These are phyloP conservation scores for Fusarium sarcochroum DNA, from an alignment of 2,329 filamentous ascomycete species.

Conservation along the genomic window DNA sequence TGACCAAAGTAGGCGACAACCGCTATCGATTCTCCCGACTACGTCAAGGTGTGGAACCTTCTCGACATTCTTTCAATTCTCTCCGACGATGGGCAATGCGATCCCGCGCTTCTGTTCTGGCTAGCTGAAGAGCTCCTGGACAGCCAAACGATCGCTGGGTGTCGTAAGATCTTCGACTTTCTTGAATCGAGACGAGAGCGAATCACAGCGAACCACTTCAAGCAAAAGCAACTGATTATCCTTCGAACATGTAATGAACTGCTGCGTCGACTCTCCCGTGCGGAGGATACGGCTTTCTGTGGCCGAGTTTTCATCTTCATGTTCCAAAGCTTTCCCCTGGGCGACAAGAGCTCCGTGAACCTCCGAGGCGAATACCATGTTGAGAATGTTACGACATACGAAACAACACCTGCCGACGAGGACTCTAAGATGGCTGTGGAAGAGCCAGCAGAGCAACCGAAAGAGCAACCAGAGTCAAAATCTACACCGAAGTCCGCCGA, in stretches of 20 bases:
- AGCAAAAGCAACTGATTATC: conserved; percentile 88
- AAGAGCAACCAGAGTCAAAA: conserved; percentile 51
- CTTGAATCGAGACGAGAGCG: conserved; percentile 92
- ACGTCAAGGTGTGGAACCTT: conserved; percentile 91
- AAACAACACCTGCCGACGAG: conserved; percentile 58
- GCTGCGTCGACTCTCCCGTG: conserved; percentile 91
- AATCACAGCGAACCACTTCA: conserved; percentile 84
- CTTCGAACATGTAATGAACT: conserved; percentile 96
- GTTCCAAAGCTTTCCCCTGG: conserved; percentile 96
- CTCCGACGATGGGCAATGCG: conserved; percentile 83
- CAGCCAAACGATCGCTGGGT: conserved; percentile 94
- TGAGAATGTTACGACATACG: conserved; percentile 92
- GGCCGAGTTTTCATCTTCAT: conserved; percentile 98
- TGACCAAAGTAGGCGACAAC: conserved; percentile 73
- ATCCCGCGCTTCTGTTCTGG: conserved; percentile 87
- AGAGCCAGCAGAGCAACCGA: conserved; percentile 57
- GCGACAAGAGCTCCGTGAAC: conserved; percentile 98
- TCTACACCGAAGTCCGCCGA: conserved; percentile 58
- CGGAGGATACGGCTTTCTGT: conserved; percentile 97
- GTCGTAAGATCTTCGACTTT: conserved; percentile 92
- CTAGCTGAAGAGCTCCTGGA: conserved; percentile 95
- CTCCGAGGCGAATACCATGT: conserved; percentile 94
- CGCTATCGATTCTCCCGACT: conserved; percentile 81
- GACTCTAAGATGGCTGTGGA: conserved; percentile 75
- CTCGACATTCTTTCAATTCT: conserved; percentile 92